These are phyloP conservation scores for Alternaria brassicae DNA, from an alignment of 2,329 filamentous ascomycete genomes.

Conservation along the genomic window DNA sequence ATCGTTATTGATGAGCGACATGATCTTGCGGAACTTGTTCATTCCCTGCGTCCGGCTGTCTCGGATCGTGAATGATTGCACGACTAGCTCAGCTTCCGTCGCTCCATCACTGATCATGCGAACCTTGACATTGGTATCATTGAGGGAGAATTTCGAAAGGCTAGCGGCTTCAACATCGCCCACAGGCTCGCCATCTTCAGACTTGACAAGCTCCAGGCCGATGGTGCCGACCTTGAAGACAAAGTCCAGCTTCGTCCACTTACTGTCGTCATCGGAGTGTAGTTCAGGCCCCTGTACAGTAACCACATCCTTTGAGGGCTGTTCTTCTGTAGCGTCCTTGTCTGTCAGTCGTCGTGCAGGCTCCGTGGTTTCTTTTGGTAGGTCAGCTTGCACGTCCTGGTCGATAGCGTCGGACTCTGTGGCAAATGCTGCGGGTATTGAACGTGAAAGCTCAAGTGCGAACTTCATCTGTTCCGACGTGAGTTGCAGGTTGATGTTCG, in stretches of 20 bases:
- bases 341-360: constrained; percentile 56
- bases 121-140: constrained; percentile 89
- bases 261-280: constrained; percentile 66
- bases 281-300: constrained; percentile 68
- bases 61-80: constrained; percentile 92
- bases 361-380: constrained; percentile 64
- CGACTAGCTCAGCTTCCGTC: constrained; percentile 88
- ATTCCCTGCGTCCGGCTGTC: constrained; percentile 88
- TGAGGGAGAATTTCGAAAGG: constrained; percentile 90
- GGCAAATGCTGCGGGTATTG: constrained; percentile 86
- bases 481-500: constrained; percentile 86
- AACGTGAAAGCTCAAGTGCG: constrained; percentile 82
- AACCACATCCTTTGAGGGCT: constrained; percentile 59
- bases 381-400: constrained; percentile 75
- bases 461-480: constrained; percentile 93
- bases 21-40: constrained; percentile 97
- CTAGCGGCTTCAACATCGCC: constrained; percentile 79
- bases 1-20: constrained; percentile 94
- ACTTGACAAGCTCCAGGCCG: constrained; percentile 84
- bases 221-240: constrained; percentile 89
- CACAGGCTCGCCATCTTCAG: constrained; percentile 77
- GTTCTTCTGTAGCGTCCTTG: constrained; percentile 43
- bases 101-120: constrained; percentile 92
- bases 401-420: constrained; percentile 72
- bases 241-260: constrained; percentile 93